phyloP scores from a whole-genome alignment of 176 grass and related monocot species.

The Melocanna baccifera region DNA sequence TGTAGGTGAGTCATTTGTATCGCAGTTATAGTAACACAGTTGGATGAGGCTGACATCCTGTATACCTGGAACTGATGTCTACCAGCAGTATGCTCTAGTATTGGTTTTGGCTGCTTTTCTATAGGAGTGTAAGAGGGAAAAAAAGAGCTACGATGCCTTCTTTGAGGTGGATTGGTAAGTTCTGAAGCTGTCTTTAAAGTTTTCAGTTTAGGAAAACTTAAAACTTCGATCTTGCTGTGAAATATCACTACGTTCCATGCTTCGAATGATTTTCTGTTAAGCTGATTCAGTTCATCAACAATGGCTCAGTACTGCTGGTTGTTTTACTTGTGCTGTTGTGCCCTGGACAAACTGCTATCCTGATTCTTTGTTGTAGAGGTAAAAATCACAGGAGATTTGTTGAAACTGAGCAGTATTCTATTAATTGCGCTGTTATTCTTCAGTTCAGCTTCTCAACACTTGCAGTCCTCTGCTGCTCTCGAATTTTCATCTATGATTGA shows the following conservation, averaged over 20 bases:
- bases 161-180: background rate
- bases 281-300: background rate
- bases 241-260: background rate
- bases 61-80: background rate
- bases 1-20: background rate
- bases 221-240: background rate
- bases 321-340: background rate
- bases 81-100: background rate
- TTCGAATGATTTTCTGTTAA: background rate
- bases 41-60: background rate
- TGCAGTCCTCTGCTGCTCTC: background rate
- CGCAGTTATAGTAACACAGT: background rate
- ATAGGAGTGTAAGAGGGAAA: background rate
- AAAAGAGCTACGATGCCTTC: background rate
- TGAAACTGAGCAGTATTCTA: background rate
- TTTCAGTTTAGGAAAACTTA: background rate
- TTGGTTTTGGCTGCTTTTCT: background rate
- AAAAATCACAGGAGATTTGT: background rate
- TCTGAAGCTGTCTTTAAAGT: background rate
- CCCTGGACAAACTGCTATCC: background rate
- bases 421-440: background rate
- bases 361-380: background rate
- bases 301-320: background rate
- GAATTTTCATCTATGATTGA: background rate
- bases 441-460: background rate